These are phyloP conservation scores for Monarda citriodora DNA, from an alignment of 305 asterid species.

Conservation along the genomic window DNA sequence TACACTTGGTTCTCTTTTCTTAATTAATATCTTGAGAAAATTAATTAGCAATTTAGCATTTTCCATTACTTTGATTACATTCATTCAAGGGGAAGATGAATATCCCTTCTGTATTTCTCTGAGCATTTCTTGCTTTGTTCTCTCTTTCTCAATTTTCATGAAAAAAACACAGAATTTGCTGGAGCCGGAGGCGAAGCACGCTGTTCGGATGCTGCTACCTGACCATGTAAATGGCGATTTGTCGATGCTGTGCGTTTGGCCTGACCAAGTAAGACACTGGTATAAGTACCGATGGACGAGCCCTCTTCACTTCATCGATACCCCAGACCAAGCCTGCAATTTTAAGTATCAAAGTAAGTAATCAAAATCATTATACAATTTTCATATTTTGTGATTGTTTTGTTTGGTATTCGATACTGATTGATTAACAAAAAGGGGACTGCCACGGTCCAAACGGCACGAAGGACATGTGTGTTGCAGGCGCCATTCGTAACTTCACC, in stretches of 20 bases:
- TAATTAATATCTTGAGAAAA: no score
- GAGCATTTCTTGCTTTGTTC: no score
- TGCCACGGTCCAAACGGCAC: constrained; percentile 87
- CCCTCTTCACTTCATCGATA: constrained; percentile 95
- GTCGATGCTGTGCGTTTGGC: constrained; percentile 25
- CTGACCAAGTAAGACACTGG: constrained; percentile 97
- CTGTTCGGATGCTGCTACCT: constrained; percentile 74
- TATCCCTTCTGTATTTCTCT: no score
- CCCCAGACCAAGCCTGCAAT: constrained; percentile 84
- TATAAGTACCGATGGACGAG: constrained; percentile 86
- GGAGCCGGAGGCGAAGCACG: constrained; percentile 59
- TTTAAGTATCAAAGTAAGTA: constrained; percentile 69
- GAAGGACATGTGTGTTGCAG: constrained; percentile 91
- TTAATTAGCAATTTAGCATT: neutral
- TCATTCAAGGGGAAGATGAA: no score
- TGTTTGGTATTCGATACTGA: neutral
- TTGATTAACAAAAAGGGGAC: constrained; percentile 54
- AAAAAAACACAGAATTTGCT: constrained; percentile 49
- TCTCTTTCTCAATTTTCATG: neutral
- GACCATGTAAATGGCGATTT: constrained; percentile 49
- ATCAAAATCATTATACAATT: no score
- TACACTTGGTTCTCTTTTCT: constrained; percentile 15
- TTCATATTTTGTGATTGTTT: constrained; percentile 8
- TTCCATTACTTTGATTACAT: neutral
- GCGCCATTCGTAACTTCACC: constrained; percentile 89